A percentile compares a stretch with the other conserved stretches of the same genome.
Conservation (phyloP, 2,329 filamentous ascomycete genomes). For the Fusarium sp. region DNA sequence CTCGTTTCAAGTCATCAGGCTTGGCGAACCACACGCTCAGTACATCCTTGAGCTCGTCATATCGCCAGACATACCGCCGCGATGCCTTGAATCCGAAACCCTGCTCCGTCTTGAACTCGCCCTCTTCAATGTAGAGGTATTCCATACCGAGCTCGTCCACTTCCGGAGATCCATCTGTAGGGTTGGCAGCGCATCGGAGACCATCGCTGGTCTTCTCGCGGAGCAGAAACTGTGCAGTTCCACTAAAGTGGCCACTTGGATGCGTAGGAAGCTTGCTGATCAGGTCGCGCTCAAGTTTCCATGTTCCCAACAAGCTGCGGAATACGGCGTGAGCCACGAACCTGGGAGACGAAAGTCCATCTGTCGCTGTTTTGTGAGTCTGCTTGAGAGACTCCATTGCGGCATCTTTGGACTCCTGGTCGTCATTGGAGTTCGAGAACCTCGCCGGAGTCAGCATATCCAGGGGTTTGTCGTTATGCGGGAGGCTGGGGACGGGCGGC, state of each 20-base stretch:
- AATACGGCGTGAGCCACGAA: constrained; percentile 78
- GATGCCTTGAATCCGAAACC: constrained; percentile 70
- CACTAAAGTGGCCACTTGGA: constrained; percentile 73
- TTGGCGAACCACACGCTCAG: constrained; percentile 82
- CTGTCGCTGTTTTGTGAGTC: constrained; percentile 57
- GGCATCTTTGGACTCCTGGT: constrained; percentile 53
- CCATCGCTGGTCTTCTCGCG: constrained; percentile 69
- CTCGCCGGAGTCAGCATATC: constrained; percentile 69
- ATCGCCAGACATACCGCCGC: constrained; percentile 79
- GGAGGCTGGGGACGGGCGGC: constrained; percentile 47
- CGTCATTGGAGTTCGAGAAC: constrained; percentile 58
- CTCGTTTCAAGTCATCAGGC: constrained; percentile 68
- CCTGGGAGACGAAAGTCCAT: constrained; percentile 56
- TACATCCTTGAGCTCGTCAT: constrained; percentile 68
- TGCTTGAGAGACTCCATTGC: constrained; percentile 59
- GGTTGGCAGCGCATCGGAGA: constrained; percentile 49
- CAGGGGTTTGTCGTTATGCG: constrained; percentile 58
- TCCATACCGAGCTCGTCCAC: constrained; percentile 60
- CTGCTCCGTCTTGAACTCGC: constrained; percentile 69
- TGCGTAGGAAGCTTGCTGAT: constrained; percentile 66
- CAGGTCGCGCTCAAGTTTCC: constrained; percentile 72
- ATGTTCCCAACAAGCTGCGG: constrained; percentile 76
- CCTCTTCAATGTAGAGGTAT: constrained; percentile 77
- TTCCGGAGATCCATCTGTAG: constrained; percentile 11
- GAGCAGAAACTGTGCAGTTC: constrained; percentile 74